Conservation (phyloP, 1,284 basidiomycete species). For the Marasmius tenuissimus region DNA sequence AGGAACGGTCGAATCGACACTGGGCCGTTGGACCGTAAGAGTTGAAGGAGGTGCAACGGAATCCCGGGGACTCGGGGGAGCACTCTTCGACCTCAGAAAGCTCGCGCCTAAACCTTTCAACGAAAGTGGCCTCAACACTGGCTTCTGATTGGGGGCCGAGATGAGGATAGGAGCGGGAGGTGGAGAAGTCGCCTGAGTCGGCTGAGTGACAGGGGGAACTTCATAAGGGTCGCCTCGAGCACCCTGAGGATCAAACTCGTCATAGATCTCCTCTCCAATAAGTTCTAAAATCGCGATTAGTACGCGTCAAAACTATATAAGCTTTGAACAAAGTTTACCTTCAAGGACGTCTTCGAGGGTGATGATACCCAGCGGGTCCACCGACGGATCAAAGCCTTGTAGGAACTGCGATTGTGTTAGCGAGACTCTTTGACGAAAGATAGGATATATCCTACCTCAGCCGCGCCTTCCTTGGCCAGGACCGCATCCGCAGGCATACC, state of each 20-base stretch:
- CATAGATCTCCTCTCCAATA: slow-evolving; percentile 89
- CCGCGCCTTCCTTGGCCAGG: slow-evolving; percentile 65
- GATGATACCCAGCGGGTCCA: slow-evolving; percentile 88
- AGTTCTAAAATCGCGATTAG: slow-evolving; percentile 54
- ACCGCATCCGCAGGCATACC: slow-evolving; percentile 81
- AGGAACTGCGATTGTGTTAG: slow-evolving; percentile 51
- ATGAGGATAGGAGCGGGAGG: slow-evolving; percentile 15
- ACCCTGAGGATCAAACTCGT: slow-evolving; percentile 80
- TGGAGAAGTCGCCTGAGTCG: slow-evolving; percentile 19
- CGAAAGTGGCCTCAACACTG: slow-evolving; percentile 47
- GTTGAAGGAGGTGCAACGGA: not conserved
- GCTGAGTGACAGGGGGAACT: slow-evolving; percentile 32
- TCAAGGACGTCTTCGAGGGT: slow-evolving; percentile 93
- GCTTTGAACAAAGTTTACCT: slow-evolving; percentile 47
- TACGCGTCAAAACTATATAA: slow-evolving; percentile 5
- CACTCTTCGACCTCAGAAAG: slow-evolving; percentile 60
- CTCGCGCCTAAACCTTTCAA: slow-evolving; percentile 50
- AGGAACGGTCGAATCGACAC: not conserved
- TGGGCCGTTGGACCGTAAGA: not conserved
- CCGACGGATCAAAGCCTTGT: slow-evolving; percentile 69
- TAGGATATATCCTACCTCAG: slow-evolving; percentile 46
- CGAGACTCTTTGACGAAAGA: not conserved
- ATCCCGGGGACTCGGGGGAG: slow-evolving; percentile 49
- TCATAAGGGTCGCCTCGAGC: slow-evolving; percentile 66
- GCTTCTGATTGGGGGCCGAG: slow-evolving; percentile 33